Base-by-base conservation (phyloP, 805 yeast species). In the Pichia kluyveri region DNA sequence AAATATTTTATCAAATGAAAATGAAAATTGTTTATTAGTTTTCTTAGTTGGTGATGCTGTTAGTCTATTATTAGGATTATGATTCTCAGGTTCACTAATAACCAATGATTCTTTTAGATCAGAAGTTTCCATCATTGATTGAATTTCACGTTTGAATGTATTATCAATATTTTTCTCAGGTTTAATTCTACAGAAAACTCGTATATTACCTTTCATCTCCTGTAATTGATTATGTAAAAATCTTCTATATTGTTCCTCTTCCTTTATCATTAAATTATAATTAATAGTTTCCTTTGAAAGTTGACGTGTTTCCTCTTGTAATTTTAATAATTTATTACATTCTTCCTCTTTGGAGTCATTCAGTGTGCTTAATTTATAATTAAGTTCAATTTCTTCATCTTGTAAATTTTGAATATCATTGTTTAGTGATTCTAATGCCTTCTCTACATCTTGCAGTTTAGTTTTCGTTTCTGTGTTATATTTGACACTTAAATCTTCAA, bases 161-260 rank as follows among this genome's bases (percentile, higher is more conserved):
- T 12, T 44, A 5, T 39, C 39, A 7, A 8, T 26, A 14, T 36
- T 28, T 9, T 7, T 40, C 7, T 70, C 67, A 0, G 96, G 96
- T 47, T 95, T 72, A 6, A 91, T 72, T 38, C 99, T 72, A 60
- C 97, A 91, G 57, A 83, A 87, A 0, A 91, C 97, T 42, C 98
- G 68, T 34, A 93, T 89, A 57, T 88, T 93, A 1, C 99, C 98
- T 63, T 89, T 86, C 38, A 91, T 63, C 51, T 87, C 96, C 62
- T 89, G 96, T 7, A 91, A 68, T 52, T 71, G 72, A 59, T 86
- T 82, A 58, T 88, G 96, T 1, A 86, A 61, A 14, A 66, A 58
- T 10, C 96, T 69, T 51, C 96, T 70, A 37, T 42, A 50, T 30
- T 45, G 51, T 23, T 60, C 63, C 41, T 66, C 66, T 34, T 57